Conservation (phyloP, 2,329 filamentous ascomycete species). For the Fusarium sacchari region DNA sequence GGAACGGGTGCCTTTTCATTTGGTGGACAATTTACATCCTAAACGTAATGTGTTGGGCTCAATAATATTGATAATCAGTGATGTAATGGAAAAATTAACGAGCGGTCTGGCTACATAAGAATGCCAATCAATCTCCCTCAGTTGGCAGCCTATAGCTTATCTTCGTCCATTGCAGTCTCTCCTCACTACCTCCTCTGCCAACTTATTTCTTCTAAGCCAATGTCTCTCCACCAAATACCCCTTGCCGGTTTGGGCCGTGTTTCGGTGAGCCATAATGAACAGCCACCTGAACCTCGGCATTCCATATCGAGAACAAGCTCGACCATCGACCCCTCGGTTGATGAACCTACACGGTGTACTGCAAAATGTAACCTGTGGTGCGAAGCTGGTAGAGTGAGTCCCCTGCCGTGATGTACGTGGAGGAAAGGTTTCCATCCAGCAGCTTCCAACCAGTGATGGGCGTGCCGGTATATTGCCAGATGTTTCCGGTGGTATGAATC, state of each 20-base stretch:
- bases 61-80: accelerated
- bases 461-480: background rate
- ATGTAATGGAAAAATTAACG: background rate
- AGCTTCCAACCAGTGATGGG: background rate
- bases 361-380: background rate
- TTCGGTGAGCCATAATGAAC: background rate
- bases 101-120: background rate
- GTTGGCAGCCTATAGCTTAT: no score
- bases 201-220: background rate
- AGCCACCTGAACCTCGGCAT: background rate
- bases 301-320: background rate
- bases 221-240: background rate
- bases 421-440: background rate
- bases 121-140: accelerated
- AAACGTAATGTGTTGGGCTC: no score
- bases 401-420: background rate
- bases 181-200: accelerated
- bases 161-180: no score
- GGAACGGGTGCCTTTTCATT: accelerated
- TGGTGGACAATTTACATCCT: accelerated
- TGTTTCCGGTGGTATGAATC: background rate
- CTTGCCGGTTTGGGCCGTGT: background rate
- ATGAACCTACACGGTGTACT: background rate
- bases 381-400: background rate
- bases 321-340: background rate